phyloP scores from a whole-genome alignment of 2,329 filamentous ascomycete species.

The Fusarium ambrosium region DNA sequence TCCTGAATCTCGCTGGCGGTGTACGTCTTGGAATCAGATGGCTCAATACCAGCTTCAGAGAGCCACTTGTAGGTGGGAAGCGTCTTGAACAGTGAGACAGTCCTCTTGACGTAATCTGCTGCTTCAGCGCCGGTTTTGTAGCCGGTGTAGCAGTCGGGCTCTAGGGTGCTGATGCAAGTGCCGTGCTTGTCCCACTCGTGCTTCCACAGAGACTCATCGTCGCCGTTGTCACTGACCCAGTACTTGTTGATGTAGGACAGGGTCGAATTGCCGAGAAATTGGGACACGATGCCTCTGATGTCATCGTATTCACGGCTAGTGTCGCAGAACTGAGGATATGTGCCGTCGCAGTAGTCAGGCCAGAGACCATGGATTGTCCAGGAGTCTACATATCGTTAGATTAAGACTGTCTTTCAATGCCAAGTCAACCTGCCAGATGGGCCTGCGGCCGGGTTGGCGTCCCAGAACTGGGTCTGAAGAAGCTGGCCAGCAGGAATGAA shows the following conservation, averaged over 20 bases:
- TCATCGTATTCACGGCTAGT: conserved; percentile 71
- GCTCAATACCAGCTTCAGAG: conserved; percentile 70
- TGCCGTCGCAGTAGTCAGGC: conserved; percentile 78
- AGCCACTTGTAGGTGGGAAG: conserved; percentile 76
- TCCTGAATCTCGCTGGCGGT: conserved; percentile 69
- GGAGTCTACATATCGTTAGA: conserved; percentile 38
- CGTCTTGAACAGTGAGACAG: conserved; percentile 75
- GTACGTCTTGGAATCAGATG: conserved; percentile 69
- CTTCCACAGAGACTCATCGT: conserved; percentile 77
- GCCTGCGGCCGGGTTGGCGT: conserved; percentile 73
- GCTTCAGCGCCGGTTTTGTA: conserved; percentile 75
- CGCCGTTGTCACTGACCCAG: conserved; percentile 78
- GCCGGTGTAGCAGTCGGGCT: conserved; percentile 74
- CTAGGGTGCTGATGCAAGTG: conserved; percentile 78
- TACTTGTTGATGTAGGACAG: conserved; percentile 77
- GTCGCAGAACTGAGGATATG: conserved; percentile 78
- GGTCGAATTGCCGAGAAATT: conserved; percentile 65
- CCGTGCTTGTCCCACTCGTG: conserved; percentile 85
- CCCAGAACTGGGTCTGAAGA: conserved; percentile 84
- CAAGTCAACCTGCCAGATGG: conserved; percentile 55
- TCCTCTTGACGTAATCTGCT: conserved; percentile 76
- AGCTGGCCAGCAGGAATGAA: conserved; percentile 80
- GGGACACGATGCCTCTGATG: conserved; percentile 73
- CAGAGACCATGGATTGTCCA: conserved; percentile 83
- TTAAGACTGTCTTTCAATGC: fast-evolving